These are phyloP conservation scores for Meyerozyma guilliermondii DNA, from an alignment of 1,139 yeast species.

Conservation along the genomic window DNA sequence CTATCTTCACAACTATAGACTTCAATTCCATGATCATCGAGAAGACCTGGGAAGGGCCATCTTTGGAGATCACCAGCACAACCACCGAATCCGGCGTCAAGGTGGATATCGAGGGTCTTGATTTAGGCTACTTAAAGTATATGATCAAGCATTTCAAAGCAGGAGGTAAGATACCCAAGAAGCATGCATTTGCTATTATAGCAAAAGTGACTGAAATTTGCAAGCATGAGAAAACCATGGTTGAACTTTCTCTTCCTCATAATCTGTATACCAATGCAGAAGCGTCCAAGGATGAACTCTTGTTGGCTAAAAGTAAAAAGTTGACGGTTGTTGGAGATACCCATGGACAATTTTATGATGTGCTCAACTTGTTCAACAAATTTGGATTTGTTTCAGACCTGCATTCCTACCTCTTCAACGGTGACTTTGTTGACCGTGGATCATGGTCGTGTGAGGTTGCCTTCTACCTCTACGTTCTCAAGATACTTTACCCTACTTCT, in stretches of 20 bases:
- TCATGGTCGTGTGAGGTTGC: constrained; percentile 99
- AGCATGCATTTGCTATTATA: constrained; percentile 79
- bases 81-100: constrained; percentile 16
- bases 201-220: constrained; percentile 67
- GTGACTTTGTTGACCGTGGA: constrained; percentile 97
- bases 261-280: background rate
- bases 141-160: constrained; percentile 67
- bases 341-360: constrained; percentile 93
- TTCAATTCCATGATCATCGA: constrained; percentile 52
- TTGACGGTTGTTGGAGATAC: constrained; percentile 96
- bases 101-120: constrained; percentile 31
- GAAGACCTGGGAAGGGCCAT: constrained; percentile 62
- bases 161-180: constrained; percentile 72
- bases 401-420: constrained; percentile 87
- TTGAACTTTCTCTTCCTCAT: constrained; percentile 55
- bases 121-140: constrained; percentile 49
- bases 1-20: constrained; percentile 36
- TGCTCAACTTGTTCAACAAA: constrained; percentile 66
- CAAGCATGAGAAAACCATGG: constrained; percentile 64
- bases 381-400: constrained; percentile 64
- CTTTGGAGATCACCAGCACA: constrained; percentile 35
- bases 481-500: constrained; percentile 69
- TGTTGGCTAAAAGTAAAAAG: constrained; percentile 23
- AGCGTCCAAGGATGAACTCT: constrained; percentile 17
- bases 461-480: constrained; percentile 69